These are phyloP conservation scores for Balamuthia mandrillaris DNA, from an alignment of 208 protist genomes.

Conservation along the genomic window DNA sequence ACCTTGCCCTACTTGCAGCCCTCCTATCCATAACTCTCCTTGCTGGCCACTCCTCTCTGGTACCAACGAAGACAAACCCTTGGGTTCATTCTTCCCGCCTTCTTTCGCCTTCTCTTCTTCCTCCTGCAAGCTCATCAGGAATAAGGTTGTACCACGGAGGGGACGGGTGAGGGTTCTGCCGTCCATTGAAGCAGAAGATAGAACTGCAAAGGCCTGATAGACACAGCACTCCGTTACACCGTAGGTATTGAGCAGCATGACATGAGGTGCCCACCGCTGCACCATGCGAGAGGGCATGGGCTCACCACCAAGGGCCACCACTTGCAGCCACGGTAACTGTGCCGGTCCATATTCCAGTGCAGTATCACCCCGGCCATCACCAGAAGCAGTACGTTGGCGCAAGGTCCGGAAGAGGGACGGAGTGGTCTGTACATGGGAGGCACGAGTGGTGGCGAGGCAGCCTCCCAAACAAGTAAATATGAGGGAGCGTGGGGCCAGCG, in stretches of 20 bases:
- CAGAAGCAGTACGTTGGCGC: background rate
- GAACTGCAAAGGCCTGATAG: background rate
- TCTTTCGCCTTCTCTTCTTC: too few relatives aligned
- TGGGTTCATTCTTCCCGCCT: background rate
- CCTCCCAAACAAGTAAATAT: background rate
- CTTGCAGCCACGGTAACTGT: background rate
- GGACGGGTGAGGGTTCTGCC: background rate
- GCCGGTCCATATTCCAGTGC: too few relatives aligned
- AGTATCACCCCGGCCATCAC: background rate
- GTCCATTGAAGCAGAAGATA: background rate
- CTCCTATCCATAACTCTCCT: slow-evolving; percentile 29
- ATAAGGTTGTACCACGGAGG: background rate
- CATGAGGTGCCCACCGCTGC: background rate
- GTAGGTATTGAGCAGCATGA: slow-evolving; percentile 8
- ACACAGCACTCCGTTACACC: slow-evolving; percentile 39
- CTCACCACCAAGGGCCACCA: slow-evolving; percentile 28
- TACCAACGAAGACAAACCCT: background rate
- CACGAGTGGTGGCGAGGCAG: background rate
- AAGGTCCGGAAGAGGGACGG: slow-evolving; percentile 11
- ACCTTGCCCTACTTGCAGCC: background rate
- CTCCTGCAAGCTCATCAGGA: background rate
- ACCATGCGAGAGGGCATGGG: slow-evolving; percentile 5
- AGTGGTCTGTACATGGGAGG: slow-evolving; percentile 17
- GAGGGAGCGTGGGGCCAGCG: background rate
- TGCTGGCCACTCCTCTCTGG: background rate